Conservation (phyloP, 2,329 filamentous ascomycete species). For the Geosmithia putterillii region DNA sequence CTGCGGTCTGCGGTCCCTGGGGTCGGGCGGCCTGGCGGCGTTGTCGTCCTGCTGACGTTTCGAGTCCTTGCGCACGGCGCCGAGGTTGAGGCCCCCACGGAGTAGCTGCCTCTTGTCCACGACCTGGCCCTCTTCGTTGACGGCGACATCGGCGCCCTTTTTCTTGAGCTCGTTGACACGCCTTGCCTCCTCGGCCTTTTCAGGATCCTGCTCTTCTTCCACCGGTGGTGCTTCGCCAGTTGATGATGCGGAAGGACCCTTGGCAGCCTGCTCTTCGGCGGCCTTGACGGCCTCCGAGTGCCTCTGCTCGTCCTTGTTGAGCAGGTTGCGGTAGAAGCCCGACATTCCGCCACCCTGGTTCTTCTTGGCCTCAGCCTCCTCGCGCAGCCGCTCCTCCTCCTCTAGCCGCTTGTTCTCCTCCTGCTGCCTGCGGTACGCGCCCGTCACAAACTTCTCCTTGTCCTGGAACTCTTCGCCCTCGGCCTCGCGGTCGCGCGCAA, state of each 20-base stretch:
- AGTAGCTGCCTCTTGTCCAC: conserved; percentile 77
- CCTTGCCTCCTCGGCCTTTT: conserved; percentile 32
- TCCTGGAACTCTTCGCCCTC: conserved; percentile 73
- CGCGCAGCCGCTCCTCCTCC: conserved; percentile 55
- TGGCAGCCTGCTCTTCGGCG: conserved; percentile 38
- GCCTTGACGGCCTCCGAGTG: conserved; percentile 61
- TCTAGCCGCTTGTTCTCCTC: conserved; percentile 60
- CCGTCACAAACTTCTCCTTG: conserved; percentile 80
- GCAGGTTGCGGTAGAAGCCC: conserved; percentile 63
- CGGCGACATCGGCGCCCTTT: conserved; percentile 45
- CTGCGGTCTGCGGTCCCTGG: conserved; percentile 19
- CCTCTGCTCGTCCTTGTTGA: conserved; percentile 57
- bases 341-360: conserved; percentile 59
- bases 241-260: neutral
- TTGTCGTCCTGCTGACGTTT: conserved; percentile 9
- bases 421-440: conserved; percentile 71
- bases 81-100: conserved; percentile 62
- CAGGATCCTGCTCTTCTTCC: conserved; percentile 28
- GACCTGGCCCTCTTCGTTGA: conserved; percentile 76
- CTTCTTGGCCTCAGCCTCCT: conserved; percentile 53
- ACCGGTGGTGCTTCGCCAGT: neutral
- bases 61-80: conserved; percentile 45
- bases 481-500: conserved; percentile 64
- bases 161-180: conserved; percentile 56
- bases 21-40: conserved; percentile 11